Evolutionary conservation across 2,329 filamentous ascomycete species (phyloP).

Genomic region (Aspergillus aculeatinus): DNA sequence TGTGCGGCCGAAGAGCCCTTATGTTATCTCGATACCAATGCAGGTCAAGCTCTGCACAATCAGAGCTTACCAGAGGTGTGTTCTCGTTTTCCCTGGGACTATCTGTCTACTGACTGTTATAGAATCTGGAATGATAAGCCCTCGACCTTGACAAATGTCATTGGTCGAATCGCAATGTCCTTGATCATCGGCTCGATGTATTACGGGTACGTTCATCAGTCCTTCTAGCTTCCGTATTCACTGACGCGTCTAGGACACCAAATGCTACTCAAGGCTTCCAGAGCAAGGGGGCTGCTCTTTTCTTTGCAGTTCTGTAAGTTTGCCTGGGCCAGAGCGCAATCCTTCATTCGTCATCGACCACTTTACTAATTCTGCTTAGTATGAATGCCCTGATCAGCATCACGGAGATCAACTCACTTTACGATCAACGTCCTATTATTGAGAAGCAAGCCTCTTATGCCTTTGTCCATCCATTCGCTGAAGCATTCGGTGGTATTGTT

Average conservation of each 20-base stretch:
- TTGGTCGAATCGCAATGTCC: constrained; percentile 70
- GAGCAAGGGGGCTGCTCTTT: constrained; percentile 73
- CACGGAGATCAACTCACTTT: constrained; percentile 78
- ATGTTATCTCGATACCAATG: constrained; percentile 72
- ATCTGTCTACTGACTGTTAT: constrained; percentile 23
- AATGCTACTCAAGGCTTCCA: constrained; percentile 70
- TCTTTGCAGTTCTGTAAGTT: constrained; percentile 83
- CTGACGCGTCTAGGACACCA: constrained; percentile 65
- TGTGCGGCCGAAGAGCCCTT: constrained; percentile 55
- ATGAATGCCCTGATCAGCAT: constrained; percentile 62
- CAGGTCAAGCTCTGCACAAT: constrained; percentile 79
- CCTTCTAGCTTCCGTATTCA: not conserved
- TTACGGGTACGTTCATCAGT: constrained; percentile 24
- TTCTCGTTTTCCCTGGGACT: not conserved
- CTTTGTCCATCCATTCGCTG: constrained; percentile 84
- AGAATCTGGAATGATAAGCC: constrained; percentile 71
- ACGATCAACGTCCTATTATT: constrained; percentile 85
- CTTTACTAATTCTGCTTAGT: constrained; percentile 10
- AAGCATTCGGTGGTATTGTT: constrained; percentile 82
- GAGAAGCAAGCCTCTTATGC: constrained; percentile 89
- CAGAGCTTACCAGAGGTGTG: constrained; percentile 69
- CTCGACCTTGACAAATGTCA: constrained; percentile 65
- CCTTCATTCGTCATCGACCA: not conserved
- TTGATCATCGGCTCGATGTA: constrained; percentile 68
- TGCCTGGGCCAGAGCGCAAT: constrained; percentile 41